Conservation (phyloP, 306 rosid genomes). For the Mucuna pruriens region DNA sequence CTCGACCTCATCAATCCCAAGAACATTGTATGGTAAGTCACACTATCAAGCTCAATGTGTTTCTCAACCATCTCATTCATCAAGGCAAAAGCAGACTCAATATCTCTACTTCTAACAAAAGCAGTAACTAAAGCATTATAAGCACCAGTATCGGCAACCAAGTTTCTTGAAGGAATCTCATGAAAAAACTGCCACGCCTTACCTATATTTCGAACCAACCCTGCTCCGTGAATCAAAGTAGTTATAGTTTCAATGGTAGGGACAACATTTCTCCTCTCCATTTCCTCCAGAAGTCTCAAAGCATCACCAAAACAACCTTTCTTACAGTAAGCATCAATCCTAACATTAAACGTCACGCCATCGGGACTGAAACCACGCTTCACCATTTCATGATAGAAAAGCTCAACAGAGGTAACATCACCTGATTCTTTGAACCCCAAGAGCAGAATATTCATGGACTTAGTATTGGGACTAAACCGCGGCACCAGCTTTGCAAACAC, state of each 20-base stretch:
- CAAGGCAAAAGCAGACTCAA: conserved; percentile 61
- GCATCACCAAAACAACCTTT: conserved; percentile 72
- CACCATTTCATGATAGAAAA: conserved; percentile 87
- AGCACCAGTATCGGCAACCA: conserved; percentile 65
- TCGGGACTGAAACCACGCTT: conserved; percentile 78
- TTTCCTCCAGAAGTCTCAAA: conserved; percentile 76
- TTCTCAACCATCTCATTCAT: conserved; percentile 79
- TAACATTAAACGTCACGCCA: conserved; percentile 66
- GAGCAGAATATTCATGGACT: conserved; percentile 90
- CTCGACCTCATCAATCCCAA: conserved; percentile 56
- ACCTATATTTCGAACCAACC: conserved; percentile 61
- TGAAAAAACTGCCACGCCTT: conserved; percentile 71
- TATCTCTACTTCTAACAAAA: conserved; percentile 60
- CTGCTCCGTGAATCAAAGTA: conserved; percentile 94
- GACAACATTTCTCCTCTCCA: conserved; percentile 56
- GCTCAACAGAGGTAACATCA: conserved; percentile 76
- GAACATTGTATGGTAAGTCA: conserved; percentile 78
- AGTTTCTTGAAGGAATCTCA: conserved; percentile 62
- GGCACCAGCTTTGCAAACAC: conserved; percentile 68
- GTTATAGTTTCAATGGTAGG: conserved; percentile 74
- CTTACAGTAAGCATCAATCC: conserved; percentile 88
- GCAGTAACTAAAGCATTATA: conserved; percentile 81
- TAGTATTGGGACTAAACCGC: conserved; percentile 63
- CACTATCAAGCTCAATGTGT: conserved; percentile 55
- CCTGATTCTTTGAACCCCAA: conserved; percentile 91